Base-by-base conservation (phyloP, 345 rosid species). In the Eucalyptus virginea region DNA sequence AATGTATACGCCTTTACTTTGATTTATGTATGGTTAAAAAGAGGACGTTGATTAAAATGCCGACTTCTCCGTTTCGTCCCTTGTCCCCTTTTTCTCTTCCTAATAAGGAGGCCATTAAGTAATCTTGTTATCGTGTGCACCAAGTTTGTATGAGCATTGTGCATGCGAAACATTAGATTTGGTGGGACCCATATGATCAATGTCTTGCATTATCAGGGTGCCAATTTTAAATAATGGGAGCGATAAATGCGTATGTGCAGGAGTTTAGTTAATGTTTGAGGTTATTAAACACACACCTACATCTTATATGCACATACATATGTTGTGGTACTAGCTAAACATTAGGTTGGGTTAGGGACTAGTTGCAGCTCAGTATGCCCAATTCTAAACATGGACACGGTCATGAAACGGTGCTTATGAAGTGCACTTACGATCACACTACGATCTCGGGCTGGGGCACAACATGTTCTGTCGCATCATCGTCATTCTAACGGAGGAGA, bases 231-330 rank as follows among this genome's bases (percentile, higher is more conserved):
- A 5, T 69, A 34, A 69, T 17, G 6, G 1, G 44, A 69, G 44
- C 2, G 2, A 17, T 34, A 69, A 0, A 17, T 34, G 42, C 0
- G 0, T 52, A 19, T 52, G 11, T 0, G 2, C 58, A 21, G 21
- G 81, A 32, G 42, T 69, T 18, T 34, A 9, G 44, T 69, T 34
- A 69, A 34, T 69, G 81, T 69, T 5, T 9, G 23, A 69, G 81
- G 44, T 69, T 69, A 69, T 32, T 34, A 18, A 67, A 69, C 21
- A 40, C 2, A 69, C 24, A 34, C 42, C 44, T 1, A 34, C 81
- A 18, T 69, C 6, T 21, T 9, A 34, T 69, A 34, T 69, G 42
- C 44, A 6, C 42, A 18, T 34, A 9, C 58, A 52, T 4, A 34
- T 17, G 21, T 34, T 2, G 24, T 5, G 81, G 24, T 34, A 34